These are phyloP conservation scores for Paramecium biaurelia DNA, from an alignment of 73 alveolate genomes.

Conservation along the genomic window DNA sequence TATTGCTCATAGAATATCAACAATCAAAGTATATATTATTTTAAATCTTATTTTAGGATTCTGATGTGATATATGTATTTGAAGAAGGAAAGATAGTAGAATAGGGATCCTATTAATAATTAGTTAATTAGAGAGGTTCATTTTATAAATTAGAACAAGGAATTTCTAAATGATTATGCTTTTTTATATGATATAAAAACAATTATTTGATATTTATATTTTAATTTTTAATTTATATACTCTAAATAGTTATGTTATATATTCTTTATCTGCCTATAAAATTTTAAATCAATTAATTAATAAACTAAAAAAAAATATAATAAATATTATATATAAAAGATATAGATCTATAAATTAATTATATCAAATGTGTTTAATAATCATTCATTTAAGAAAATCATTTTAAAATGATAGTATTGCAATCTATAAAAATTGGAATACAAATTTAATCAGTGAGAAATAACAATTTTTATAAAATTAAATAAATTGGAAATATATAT, in stretches of 20 bases:
- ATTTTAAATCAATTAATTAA: too few species aligned
- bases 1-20: slow-evolving; percentile 84
- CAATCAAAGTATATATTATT: slow-evolving; percentile 57
- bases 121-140: not conserved
- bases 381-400: not conserved
- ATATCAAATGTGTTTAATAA: too few species aligned
- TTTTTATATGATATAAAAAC: not conserved
- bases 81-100: slow-evolving; percentile 77
- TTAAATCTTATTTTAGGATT: slow-evolving; percentile 39
- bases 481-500: not conserved
- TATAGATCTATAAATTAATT: too few species aligned
- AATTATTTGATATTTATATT: too few species aligned
- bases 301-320: too few species aligned
- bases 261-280: not conserved
- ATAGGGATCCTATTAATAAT: slow-evolving; percentile 69
- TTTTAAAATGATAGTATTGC: not conserved
- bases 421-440: not conserved
- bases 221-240: too few species aligned
- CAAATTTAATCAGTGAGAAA: not conserved
- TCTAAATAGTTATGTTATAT: too few species aligned
- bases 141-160: slow-evolving; percentile 51
- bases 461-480: not conserved
- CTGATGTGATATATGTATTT: slow-evolving; percentile 77
- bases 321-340: not conserved
- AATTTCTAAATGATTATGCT: not conserved